A percentile compares a stretch with the other conserved stretches of the same genome.
Evolutionary conservation across 768 basidiomycete genomes (phyloP).

Genomic region (Boletus tylopilopsis): DNA sequence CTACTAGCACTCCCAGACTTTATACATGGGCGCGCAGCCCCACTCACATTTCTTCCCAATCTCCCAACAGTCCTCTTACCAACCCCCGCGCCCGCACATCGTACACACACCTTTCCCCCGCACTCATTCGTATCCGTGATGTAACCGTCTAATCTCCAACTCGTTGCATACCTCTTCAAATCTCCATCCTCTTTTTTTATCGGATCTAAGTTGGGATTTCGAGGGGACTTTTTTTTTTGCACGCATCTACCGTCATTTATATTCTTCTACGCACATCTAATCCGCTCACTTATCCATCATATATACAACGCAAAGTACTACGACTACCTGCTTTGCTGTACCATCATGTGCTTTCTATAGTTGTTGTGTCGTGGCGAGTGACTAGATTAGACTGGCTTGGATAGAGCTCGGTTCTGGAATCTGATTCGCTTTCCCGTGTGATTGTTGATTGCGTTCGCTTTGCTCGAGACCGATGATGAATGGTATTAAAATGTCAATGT

Average conservation of each 20-base stretch:
- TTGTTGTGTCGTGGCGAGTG: slow-evolving; percentile 28
- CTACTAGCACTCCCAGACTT: slow-evolving; percentile 52
- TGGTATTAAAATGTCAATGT: too few relatives aligned
- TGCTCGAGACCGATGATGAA: too few relatives aligned
- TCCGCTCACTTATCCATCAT: slow-evolving; percentile 34
- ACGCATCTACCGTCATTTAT: slow-evolving; percentile 22
- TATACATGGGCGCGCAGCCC: slow-evolving; percentile 49
- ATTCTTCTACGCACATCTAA: slow-evolving; percentile 28
- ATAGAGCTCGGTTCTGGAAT: slow-evolving; percentile 12
- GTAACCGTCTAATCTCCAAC: slow-evolving; percentile 20
- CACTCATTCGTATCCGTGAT: slow-evolving; percentile 45
- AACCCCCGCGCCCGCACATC: slow-evolving; percentile 60
- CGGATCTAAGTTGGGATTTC: slow-evolving; percentile 9
- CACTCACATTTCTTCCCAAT: slow-evolving; percentile 33
- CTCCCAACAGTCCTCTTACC: slow-evolving; percentile 46
- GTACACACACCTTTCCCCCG: slow-evolving; percentile 49
- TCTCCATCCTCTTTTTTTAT: slow-evolving; percentile 2
- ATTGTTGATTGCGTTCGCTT: too few relatives aligned
- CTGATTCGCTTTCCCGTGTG: slow-evolving; percentile 39
- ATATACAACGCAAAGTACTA: slow-evolving; percentile 30
- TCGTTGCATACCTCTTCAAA: slow-evolving; percentile 1
- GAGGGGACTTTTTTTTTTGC: slow-evolving; percentile 9
- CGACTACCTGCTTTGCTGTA: slow-evolving; percentile 29
- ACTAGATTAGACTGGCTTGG: slow-evolving; percentile 28
- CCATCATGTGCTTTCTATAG: slow-evolving; percentile 32